phyloP scores from a whole-genome alignment of 371 early-diverging fungal species.

The Dentiscutata heterogama region DNA sequence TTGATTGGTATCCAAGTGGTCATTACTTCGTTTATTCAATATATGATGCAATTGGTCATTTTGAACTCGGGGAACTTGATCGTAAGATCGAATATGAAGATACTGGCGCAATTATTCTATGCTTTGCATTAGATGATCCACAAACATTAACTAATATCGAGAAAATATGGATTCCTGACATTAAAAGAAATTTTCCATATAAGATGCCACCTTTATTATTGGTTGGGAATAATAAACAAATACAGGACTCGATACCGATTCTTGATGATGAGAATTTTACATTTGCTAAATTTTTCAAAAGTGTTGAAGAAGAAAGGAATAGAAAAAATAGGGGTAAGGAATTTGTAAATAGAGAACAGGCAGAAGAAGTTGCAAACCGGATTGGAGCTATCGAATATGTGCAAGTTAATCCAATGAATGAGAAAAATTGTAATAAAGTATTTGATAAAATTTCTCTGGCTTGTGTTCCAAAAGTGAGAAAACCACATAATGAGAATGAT shows the following conservation, averaged over 20 bases:
- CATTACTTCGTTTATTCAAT: neutral
- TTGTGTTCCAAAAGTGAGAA: slow-evolving; percentile 20
- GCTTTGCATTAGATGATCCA: slow-evolving; percentile 23
- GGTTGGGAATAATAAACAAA: slow-evolving; percentile 4
- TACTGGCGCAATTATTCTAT: slow-evolving; percentile 21
- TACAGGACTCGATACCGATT: neutral
- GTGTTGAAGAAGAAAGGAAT: neutral
- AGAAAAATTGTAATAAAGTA: neutral
- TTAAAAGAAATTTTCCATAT: slow-evolving; percentile 21
- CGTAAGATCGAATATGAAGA: neutral
- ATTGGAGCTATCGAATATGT: slow-evolving; percentile 8
- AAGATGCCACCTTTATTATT: slow-evolving; percentile 26
- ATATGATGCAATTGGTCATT: neutral
- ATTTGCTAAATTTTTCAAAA: neutral
- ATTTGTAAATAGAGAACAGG: slow-evolving; percentile 11
- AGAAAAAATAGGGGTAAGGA: slow-evolving; percentile 17
- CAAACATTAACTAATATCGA: slow-evolving; percentile 17
- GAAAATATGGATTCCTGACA: slow-evolving; percentile 10
- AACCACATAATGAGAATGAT: neutral
- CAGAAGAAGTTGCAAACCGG: slow-evolving; percentile 17
- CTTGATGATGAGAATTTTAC: neutral
- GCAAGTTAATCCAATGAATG: slow-evolving; percentile 11
- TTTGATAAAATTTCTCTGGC: neutral
- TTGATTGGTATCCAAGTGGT: neutral
- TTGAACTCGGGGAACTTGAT: neutral